These are phyloP conservation scores for Verticillium nonalfalfae DNA, from an alignment of 2,329 filamentous ascomycete genomes.

Conservation along the genomic window DNA sequence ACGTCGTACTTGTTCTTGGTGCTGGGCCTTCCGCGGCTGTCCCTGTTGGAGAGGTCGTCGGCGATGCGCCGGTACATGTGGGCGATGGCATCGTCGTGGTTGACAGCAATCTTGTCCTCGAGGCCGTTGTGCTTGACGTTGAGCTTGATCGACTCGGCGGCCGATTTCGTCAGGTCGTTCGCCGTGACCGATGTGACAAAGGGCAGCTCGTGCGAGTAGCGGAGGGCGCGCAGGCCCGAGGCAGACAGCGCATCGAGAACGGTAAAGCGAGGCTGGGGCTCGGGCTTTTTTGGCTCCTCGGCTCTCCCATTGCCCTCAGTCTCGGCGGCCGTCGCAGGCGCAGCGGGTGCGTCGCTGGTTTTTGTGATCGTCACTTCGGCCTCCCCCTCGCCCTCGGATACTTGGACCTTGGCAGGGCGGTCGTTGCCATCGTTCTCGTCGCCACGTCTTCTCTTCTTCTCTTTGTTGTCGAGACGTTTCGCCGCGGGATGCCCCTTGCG, in stretches of 20 bases:
- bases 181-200: slow-evolving; percentile 76
- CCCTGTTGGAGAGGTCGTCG: slow-evolving; percentile 37
- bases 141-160: slow-evolving; percentile 72
- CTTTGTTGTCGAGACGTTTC: slow-evolving; percentile 23
- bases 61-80: slow-evolving; percentile 81
- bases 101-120: slow-evolving; percentile 62
- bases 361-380: slow-evolving; percentile 3
- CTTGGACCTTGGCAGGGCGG: slow-evolving; percentile 19
- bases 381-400: slow-evolving; percentile 13
- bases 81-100: slow-evolving; percentile 74
- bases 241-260: slow-evolving; percentile 94
- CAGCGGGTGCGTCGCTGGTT: slow-evolving; percentile 6
- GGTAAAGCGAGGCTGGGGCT: slow-evolving; percentile 51
- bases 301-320: slow-evolving; percentile 4
- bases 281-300: slow-evolving; percentile 15
- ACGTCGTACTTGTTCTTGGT: slow-evolving; percentile 68
- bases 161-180: slow-evolving; percentile 78
- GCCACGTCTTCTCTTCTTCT: slow-evolving; percentile 33
- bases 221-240: slow-evolving; percentile 81
- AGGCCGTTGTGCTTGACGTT: slow-evolving; percentile 83
- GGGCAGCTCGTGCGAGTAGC: slow-evolving; percentile 87
- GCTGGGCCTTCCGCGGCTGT: slow-evolving; percentile 29
- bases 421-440: slow-evolving; percentile 42
- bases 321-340: slow-evolving; percentile 7
- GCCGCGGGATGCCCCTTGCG: slow-evolving; percentile 29